Conservation (phyloP, 1,284 basidiomycete genomes). For the Cerioporus squamosus region DNA sequence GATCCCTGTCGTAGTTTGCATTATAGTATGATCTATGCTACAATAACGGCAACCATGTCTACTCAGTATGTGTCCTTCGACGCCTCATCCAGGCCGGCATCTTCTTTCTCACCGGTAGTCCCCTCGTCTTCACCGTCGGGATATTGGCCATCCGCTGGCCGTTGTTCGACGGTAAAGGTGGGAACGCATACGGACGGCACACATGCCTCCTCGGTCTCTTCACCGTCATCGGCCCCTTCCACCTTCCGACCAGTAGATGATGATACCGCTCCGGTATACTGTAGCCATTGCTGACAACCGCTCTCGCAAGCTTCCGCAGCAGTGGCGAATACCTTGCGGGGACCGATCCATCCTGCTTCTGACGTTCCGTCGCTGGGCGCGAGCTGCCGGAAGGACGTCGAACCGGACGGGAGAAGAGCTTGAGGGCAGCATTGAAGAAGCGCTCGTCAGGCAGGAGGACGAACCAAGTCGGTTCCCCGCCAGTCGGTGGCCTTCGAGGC, state of each 20-base stretch:
- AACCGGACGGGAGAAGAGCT: conserved; percentile 45
- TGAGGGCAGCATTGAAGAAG: conserved; percentile 70
- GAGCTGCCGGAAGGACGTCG: conserved; percentile 32
- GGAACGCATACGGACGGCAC: conserved; percentile 40
- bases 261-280: conserved; percentile 50
- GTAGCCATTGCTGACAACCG: conserved; percentile 50
- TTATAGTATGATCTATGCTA: not conserved
- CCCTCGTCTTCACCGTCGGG: conserved; percentile 41
- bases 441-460: conserved; percentile 52
- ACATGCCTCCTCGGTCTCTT: conserved; percentile 14
- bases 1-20: not conserved
- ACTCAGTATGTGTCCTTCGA: not conserved
- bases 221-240: conserved; percentile 21
- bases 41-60: not conserved
- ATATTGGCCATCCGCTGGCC: conserved; percentile 33
- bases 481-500: not conserved
- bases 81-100: not conserved
- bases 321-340: conserved; percentile 39
- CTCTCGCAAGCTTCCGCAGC: conserved; percentile 49
- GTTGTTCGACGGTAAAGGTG: conserved; percentile 17
- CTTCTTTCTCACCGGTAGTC: conserved; percentile 40
- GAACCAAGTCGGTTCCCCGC: not conserved
- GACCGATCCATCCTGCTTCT: conserved; percentile 32
- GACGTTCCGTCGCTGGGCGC: conserved; percentile 27
- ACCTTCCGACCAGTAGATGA: conserved; percentile 47